phyloP scores from a whole-genome alignment of 495 filamentous ascomycete genomes.

The Talaromyces ruber region DNA sequence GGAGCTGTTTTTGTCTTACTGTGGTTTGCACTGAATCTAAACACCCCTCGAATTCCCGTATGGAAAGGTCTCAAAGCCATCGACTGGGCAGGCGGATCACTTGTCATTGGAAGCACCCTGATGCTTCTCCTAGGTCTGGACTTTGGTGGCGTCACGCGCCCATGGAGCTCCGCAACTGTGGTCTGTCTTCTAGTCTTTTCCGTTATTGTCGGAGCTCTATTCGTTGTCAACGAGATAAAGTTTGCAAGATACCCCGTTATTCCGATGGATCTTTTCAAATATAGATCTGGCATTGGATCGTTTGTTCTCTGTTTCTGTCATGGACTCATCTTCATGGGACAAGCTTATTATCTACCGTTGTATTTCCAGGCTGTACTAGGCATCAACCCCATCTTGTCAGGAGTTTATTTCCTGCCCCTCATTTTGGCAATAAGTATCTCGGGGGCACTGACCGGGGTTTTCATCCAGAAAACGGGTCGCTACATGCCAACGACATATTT shows the following conservation, averaged over 20 bases:
- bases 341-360: constrained; percentile 43
- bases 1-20: constrained; percentile 51
- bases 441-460: constrained; percentile 36
- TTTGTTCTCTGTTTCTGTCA: constrained; percentile 30
- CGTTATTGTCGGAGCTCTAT: constrained; percentile 47
- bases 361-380: constrained; percentile 53
- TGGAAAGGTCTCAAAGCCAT: constrained; percentile 55
- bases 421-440: constrained; percentile 51
- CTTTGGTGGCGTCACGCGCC: constrained; percentile 54
- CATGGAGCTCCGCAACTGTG: constrained; percentile 60
- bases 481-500: constrained; percentile 45
- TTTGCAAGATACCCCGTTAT: constrained; percentile 70
- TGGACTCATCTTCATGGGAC: constrained; percentile 34
- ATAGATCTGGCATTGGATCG: constrained; percentile 34
- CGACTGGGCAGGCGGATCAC: constrained; percentile 56
- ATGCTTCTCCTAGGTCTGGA: constrained; percentile 67
- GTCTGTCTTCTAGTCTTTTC: constrained; percentile 72
- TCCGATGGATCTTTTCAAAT: constrained; percentile 55
- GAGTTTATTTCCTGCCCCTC: constrained; percentile 64
- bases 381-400: constrained; percentile 54
- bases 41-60: constrained; percentile 59
- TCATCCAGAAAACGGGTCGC: constrained; percentile 44
- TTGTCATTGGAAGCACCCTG: constrained; percentile 53
- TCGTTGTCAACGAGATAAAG: constrained; percentile 61
- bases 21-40: constrained; percentile 52